Conservation (phyloP, 805 yeast genomes). For the Kurtzmaniella fragi region DNA sequence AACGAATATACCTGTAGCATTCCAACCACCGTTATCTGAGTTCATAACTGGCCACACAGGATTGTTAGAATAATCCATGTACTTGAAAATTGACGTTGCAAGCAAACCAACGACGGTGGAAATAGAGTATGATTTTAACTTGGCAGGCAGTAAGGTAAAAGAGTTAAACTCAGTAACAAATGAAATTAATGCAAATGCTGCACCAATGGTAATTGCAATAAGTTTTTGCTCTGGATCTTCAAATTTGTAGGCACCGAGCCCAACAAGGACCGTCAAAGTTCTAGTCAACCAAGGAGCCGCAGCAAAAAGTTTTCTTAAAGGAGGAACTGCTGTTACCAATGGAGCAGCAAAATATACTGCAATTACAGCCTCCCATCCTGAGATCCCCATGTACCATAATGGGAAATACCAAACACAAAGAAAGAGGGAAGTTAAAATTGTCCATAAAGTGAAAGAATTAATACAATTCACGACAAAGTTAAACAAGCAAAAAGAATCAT, state of each 20-base stretch:
- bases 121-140: constrained; percentile 42
- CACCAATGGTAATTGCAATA: constrained; percentile 60
- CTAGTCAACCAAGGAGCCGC: constrained; percentile 51
- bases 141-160: constrained; percentile 20
- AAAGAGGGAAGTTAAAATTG: constrained; percentile 73
- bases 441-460: constrained; percentile 82
- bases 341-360: constrained; percentile 53
- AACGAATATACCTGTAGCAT: constrained; percentile 57
- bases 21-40: constrained; percentile 79
- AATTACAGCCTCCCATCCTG: constrained; percentile 83
- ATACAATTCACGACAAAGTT: constrained; percentile 42
- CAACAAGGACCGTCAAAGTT: constrained; percentile 51
- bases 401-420: constrained; percentile 96
- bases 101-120: constrained; percentile 70
- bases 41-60: constrained; percentile 97
- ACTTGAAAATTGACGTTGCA: constrained; percentile 69
- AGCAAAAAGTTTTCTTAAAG: constrained; percentile 31
- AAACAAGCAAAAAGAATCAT: constrained; percentile 27
- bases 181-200: constrained; percentile 56
- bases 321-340: constrained; percentile 42
- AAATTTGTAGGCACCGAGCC: constrained; percentile 71
- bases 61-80: constrained; percentile 75
- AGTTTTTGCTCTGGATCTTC: constrained; percentile 68
- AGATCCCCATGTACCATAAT: constrained; percentile 95
- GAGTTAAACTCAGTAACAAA: constrained; percentile 50